Conservation (phyloP, 345 rosid species). For the Hevea brasiliensis region DNA sequence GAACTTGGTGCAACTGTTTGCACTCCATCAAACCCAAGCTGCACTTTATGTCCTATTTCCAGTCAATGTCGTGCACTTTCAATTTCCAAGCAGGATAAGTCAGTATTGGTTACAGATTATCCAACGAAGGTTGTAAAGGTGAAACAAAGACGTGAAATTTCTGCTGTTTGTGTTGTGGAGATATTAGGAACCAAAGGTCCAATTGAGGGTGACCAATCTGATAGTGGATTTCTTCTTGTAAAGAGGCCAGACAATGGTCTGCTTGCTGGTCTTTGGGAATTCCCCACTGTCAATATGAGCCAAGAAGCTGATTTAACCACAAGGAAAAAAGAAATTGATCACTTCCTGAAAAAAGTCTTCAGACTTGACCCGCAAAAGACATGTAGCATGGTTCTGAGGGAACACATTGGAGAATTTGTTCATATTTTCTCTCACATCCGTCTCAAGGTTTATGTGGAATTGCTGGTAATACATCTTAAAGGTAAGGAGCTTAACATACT, state of each 20-base stretch:
- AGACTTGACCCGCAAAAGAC: slow-evolving; percentile 46
- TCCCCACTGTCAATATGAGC: slow-evolving; percentile 61
- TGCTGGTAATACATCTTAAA: slow-evolving; percentile 52
- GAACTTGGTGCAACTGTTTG: slow-evolving; percentile 96
- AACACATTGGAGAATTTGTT: slow-evolving; percentile 77
- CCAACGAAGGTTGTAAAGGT: slow-evolving; percentile 68
- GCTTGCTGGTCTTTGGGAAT: slow-evolving; percentile 99
- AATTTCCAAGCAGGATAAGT: slow-evolving; percentile 47
- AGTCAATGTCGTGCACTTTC: slow-evolving; percentile 65
- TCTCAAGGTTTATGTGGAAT: slow-evolving; percentile 72
- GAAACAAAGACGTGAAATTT: slow-evolving; percentile 67
- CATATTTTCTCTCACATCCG: slow-evolving; percentile 84
- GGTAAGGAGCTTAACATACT: slow-evolving; percentile 38
- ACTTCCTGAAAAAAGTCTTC: slow-evolving; percentile 56
- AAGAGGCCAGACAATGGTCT: slow-evolving; percentile 83
- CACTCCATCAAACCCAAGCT: slow-evolving; percentile 65
- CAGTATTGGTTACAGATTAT: slow-evolving; percentile 61
- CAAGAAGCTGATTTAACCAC: slow-evolving; percentile 47
- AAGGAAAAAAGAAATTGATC: slow-evolving; percentile 61
- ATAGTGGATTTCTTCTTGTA: slow-evolving; percentile 65
- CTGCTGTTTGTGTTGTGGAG: slow-evolving; percentile 83
- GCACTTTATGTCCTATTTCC: slow-evolving; percentile 79
- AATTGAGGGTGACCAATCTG: slow-evolving; percentile 33
- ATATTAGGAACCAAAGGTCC: slow-evolving; percentile 38
- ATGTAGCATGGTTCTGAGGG: slow-evolving; percentile 51